phyloP scores from a whole-genome alignment of 2,329 filamentous ascomycete genomes.

The Curvularia spicifera region DNA sequence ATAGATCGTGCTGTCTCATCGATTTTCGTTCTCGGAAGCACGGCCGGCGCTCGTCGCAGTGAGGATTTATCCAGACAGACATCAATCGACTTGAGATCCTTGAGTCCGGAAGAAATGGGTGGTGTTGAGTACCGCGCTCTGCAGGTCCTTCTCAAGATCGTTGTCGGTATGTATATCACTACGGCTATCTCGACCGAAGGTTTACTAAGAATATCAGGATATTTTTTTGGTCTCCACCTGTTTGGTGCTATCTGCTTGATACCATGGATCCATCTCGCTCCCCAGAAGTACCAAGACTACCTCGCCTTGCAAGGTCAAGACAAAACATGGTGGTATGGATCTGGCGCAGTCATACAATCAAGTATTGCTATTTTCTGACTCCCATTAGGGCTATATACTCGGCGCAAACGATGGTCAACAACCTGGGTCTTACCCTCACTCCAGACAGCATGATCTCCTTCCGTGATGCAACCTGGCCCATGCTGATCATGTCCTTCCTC shows the following conservation, averaged over 20 bases:
- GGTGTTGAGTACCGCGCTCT: slow-evolving; percentile 95
- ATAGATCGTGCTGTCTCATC: slow-evolving; percentile 51
- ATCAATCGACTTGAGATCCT: slow-evolving; percentile 53
- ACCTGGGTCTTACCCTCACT: slow-evolving; percentile 89
- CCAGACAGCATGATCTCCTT: slow-evolving; percentile 95
- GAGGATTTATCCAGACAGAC: slow-evolving; percentile 43
- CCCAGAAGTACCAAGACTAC: slow-evolving; percentile 54
- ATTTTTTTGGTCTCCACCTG: slow-evolving; percentile 79
- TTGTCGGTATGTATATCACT: slow-evolving; percentile 67
- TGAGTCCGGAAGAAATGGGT: slow-evolving; percentile 77
- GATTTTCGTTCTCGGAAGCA: slow-evolving; percentile 48
- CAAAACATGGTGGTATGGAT: slow-evolving; percentile 59
- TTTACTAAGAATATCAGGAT: slow-evolving; percentile 49
- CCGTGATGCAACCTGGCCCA: slow-evolving; percentile 73
- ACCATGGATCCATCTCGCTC: slow-evolving; percentile 72
- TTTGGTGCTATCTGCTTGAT: slow-evolving; percentile 75
- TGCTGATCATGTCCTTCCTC: slow-evolving; percentile 81
- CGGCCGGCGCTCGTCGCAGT: slow-evolving; percentile 67
- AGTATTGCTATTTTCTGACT: slow-evolving; percentile 63
- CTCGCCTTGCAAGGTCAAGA: slow-evolving; percentile 53
- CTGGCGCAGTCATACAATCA: background rate
- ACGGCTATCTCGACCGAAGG: slow-evolving; percentile 39
- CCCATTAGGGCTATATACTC: slow-evolving; percentile 86
- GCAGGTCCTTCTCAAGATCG: slow-evolving; percentile 79
- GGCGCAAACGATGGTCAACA: slow-evolving; percentile 85